phyloP scores from a whole-genome alignment of 2,329 filamentous ascomycete genomes.

The Xylariaceae sp. region DNA sequence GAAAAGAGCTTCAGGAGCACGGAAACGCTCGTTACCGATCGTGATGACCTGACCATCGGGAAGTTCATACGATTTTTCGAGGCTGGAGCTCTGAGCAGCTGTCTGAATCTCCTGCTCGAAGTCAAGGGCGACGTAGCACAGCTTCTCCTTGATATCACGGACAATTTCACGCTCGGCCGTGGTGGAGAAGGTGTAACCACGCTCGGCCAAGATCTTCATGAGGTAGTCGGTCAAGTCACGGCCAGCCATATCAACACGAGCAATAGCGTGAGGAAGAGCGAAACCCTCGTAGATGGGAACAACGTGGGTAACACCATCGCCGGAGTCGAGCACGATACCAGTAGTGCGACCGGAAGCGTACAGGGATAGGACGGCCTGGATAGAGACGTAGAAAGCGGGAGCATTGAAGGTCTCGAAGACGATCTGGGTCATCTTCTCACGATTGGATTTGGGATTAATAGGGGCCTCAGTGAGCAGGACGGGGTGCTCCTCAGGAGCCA shows the following conservation, averaged over 20 bases:
- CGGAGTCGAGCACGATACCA: conserved; percentile 99
- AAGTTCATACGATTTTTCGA: conserved; percentile 99
- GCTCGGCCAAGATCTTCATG: conserved; percentile 99
- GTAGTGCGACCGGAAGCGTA: conserved; percentile 99
- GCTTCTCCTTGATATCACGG: conserved; percentile 99
- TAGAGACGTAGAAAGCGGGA: conserved; percentile 99
- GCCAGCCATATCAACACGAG: conserved; percentile 99
- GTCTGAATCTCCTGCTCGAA: conserved; percentile 99
- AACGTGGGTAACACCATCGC: conserved; percentile 99
- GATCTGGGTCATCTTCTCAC: conserved; percentile 99
- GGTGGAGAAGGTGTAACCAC: conserved; percentile 99
- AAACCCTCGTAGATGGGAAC: conserved; percentile 99
- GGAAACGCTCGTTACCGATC: conserved; percentile 99
- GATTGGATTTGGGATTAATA: conserved; percentile 99
- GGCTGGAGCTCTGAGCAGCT: conserved; percentile 94
- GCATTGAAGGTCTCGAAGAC: conserved; percentile 99
- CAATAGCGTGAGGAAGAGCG: conserved; percentile 99
- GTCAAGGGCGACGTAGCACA: conserved; percentile 99
- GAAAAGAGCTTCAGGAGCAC: conserved; percentile 99
- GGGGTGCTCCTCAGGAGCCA: conserved; percentile 99
- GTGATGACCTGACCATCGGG: conserved; percentile 99
- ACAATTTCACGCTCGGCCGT: conserved; percentile 99
- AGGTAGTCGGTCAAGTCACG: conserved; percentile 99
- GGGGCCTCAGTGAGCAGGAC: conserved; percentile 98
- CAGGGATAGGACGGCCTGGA: conserved; percentile 98